Base-by-base conservation (phyloP, 805 yeast genomes). In the Wickerhamomyces tratensis region DNA sequence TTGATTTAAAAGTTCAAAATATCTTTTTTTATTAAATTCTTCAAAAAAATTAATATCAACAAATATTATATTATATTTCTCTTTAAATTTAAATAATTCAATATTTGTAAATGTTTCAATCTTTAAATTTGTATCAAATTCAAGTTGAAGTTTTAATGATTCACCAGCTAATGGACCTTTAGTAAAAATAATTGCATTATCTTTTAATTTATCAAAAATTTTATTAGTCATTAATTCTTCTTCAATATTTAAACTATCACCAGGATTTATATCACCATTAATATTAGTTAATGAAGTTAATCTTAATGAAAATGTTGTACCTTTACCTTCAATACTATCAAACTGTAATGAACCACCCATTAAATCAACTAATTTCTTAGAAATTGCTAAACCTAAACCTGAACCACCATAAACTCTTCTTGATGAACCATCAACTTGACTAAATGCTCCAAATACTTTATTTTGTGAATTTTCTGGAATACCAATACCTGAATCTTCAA, bases 261-360 rank as follows among this genome's bases (percentile, higher is more conserved):
- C 34, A 12, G 34, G n/a, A 11, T 31, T 11, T 6, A 12, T 12
- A 8, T 9, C 34, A n/a, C n/a, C n/a, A n/a, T n/a, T n/a, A 31
- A 31, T 13, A 31, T 7, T 31, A 31, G 8, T 11, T 9, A 29
- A 9, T 29, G 50, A 48, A 31, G 82, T 69, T n/a, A 86, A 72
- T 0, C 91, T 80, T 59, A 86, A 82, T 59, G 73, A 80, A 57
- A 86, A 86, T 49, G 82, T 80, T 4, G 93, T 82, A 1, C 95
- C 95, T 51, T 72, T 67, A 11, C 93, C 93, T 54, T 80, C 83
- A 45, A 71, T 72, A 2, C 93, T 82, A 26, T 82, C 75, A 36
- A 86, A 94, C 86, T 91, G 82, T 45, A 86, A 82, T 47, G 79
- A 86, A 52, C 95, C 95, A 31, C 95, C 95, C 95, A 86, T 86